Evolutionary conservation across 371 early-diverging fungal species (phyloP).

Genomic region (Mortierella sp.): DNA sequence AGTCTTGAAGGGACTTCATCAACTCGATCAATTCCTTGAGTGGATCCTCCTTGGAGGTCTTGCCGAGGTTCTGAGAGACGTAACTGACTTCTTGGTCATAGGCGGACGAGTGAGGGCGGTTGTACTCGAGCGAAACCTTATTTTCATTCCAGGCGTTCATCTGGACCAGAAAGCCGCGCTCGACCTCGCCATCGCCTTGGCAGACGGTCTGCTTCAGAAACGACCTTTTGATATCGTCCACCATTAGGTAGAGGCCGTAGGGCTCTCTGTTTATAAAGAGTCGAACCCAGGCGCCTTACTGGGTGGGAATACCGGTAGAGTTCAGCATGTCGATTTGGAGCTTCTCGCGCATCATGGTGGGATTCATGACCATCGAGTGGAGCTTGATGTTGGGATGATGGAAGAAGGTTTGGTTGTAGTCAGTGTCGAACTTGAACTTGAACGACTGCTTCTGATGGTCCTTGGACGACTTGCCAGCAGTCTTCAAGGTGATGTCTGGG

Average conservation of each 20-base stretch:
- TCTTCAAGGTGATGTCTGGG: conserved; percentile 58
- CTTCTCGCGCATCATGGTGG: conserved; percentile 66
- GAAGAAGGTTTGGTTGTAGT: conserved; percentile 56
- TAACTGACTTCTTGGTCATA: conserved; percentile 26
- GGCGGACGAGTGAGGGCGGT: conserved; percentile 24
- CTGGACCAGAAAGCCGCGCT: conserved; percentile 37
- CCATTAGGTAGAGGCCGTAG: conserved; percentile 59
- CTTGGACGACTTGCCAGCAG: conserved; percentile 67
- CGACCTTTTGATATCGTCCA: conserved; percentile 49
- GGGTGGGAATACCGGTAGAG: conserved; percentile 66
- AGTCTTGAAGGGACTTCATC: conserved; percentile 37
- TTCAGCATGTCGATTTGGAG: conserved; percentile 64
- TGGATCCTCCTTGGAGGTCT: conserved; percentile 18
- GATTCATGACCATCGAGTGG: conserved; percentile 63
- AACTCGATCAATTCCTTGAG: conserved; percentile 41
- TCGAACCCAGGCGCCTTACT: conserved; percentile 65
- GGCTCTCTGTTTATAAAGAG: conserved; percentile 64
- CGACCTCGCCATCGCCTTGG: conserved; percentile 19
- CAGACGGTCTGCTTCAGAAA: conserved; percentile 61
- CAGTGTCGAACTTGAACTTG: conserved; percentile 15
- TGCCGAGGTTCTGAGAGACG: conserved; percentile 20
- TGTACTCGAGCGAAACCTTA: conserved; percentile 35
- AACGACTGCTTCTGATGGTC: conserved; percentile 66
- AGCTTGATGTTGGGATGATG: conserved; percentile 64
- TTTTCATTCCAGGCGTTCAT: conserved; percentile 50